phyloP scores from a whole-genome alignment of 805 yeast genomes.

The Kazachstania africana region DNA sequence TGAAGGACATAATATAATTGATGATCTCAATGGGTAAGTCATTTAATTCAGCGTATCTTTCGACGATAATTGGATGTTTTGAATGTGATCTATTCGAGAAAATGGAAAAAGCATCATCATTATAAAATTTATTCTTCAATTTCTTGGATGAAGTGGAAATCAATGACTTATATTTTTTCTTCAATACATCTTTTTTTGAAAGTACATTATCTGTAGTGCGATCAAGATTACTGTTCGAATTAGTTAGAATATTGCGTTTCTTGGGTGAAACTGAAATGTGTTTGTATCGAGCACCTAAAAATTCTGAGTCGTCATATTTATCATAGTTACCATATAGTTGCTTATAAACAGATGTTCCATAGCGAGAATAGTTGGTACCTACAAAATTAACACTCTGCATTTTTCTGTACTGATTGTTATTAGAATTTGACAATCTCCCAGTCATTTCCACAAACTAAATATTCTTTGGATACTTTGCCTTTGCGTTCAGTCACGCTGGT shows the following conservation, averaged over 20 bases:
- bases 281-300: too few relatives aligned
- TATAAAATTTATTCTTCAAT: slow-evolving; percentile 23
- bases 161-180: slow-evolving; percentile 17
- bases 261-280: not conserved
- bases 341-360: slow-evolving; percentile 28
- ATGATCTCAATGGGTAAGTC: slow-evolving; percentile 27
- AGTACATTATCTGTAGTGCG: not conserved
- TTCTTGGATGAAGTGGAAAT: slow-evolving; percentile 17
- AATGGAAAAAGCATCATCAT: slow-evolving; percentile 21
- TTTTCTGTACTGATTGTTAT: slow-evolving; percentile 1
- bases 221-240: not conserved
- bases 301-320: not conserved
- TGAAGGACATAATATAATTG: slow-evolving; percentile 14
- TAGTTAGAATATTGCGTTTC: not conserved
- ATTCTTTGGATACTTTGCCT: too few relatives aligned
- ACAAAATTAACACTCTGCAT: slow-evolving; percentile 22
- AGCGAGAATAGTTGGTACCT: slow-evolving; percentile 27
- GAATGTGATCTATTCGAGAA: slow-evolving; percentile 20
- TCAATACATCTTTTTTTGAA: slow-evolving; percentile 8
- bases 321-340: slow-evolving; percentile 13
- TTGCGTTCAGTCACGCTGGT: too few relatives aligned
- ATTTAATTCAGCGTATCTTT: slow-evolving; percentile 13
- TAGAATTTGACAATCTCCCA: not conserved
- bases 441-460: too few relatives aligned
- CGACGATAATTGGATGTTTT: slow-evolving; percentile 1